These are phyloP conservation scores for Pseudoneurospora amorphoporcata DNA, from an alignment of 495 filamentous ascomycete species.

Conservation along the genomic window DNA sequence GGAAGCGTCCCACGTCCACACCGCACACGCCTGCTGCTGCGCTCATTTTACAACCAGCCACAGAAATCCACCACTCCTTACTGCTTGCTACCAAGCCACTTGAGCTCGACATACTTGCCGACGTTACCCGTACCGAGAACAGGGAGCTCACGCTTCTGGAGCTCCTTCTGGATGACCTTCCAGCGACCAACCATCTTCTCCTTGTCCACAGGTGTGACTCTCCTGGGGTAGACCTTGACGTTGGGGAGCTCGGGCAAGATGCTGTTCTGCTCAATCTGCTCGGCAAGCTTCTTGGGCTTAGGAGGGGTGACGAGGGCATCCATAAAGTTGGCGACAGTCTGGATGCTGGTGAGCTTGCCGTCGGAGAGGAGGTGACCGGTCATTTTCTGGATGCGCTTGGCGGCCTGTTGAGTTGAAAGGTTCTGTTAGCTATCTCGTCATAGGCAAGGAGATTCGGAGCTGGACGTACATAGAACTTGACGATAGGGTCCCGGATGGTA, in stretches of 20 bases:
- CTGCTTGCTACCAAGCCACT: conserved; percentile 14
- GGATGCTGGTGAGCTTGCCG: conserved; percentile 41
- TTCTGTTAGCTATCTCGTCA: neutral
- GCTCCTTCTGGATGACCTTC: conserved; percentile 71
- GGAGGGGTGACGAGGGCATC: conserved; percentile 42
- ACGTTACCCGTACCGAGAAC: conserved; percentile 25
- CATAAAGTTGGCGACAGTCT: conserved; percentile 48
- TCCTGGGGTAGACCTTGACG: conserved; percentile 50
- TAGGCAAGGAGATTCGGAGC: neutral
- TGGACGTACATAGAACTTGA: conserved; percentile 58
- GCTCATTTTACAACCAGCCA: neutral
- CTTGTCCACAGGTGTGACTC: conserved; percentile 55
- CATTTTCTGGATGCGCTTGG: conserved; percentile 69
- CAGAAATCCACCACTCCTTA: conserved; percentile 2
- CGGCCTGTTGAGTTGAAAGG: conserved; percentile 36
- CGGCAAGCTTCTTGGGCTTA: conserved; percentile 45
- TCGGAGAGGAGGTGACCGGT: conserved; percentile 67
- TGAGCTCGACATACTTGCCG: conserved; percentile 18
- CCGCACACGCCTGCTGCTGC: neutral
- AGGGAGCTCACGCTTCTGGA: conserved; percentile 51
- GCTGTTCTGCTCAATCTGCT: conserved; percentile 31
- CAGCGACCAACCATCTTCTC: conserved; percentile 71
- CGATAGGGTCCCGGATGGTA: conserved; percentile 42
- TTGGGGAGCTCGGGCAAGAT: conserved; percentile 51
- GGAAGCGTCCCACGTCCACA: neutral